These are phyloP conservation scores for Lagerstroemia speciosa DNA, from an alignment of 345 rosid species.

Conservation along the genomic window DNA sequence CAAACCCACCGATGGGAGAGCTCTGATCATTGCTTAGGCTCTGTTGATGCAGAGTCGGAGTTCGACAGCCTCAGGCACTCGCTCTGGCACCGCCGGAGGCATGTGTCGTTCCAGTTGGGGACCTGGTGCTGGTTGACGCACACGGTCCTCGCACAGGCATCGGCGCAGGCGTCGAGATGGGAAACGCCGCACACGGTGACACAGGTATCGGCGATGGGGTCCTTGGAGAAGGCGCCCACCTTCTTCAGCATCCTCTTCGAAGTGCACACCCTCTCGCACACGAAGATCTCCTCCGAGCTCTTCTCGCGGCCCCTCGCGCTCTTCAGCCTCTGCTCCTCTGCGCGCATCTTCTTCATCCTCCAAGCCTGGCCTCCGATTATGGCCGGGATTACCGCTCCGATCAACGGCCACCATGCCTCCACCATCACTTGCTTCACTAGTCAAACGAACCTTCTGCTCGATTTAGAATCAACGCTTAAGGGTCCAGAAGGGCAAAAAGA, in stretches of 20 bases:
- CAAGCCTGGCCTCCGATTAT: conserved; percentile 58
- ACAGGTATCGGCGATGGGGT: conserved; percentile 66
- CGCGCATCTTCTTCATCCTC: conserved; percentile 51
- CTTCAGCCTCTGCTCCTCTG: conserved; percentile 64
- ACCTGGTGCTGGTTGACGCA: conserved; percentile 85
- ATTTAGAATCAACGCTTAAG: background rate
- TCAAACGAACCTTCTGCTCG: background rate
- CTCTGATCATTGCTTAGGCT: background rate
- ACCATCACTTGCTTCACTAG: conserved; percentile 35
- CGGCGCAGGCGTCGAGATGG: conserved; percentile 82
- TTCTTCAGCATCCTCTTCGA: conserved; percentile 82
- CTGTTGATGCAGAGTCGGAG: conserved; percentile 23
- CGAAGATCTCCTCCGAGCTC: conserved; percentile 72
- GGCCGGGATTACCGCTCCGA: conserved; percentile 70
- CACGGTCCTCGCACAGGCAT: conserved; percentile 79
- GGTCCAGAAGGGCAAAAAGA: too few relatives aligned
- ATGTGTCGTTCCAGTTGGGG: conserved; percentile 83
- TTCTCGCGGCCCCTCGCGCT: conserved; percentile 77
- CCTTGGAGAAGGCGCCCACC: conserved; percentile 77
- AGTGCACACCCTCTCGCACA: conserved; percentile 84
- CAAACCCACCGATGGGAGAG: background rate
- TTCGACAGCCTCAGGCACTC: conserved; percentile 61
- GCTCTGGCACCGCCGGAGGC: conserved; percentile 71
- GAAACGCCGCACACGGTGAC: conserved; percentile 89
- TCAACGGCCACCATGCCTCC: conserved; percentile 72